Base-by-base conservation (phyloP, 352 stramenopile species). In the Globisporangium viniferum region DNA sequence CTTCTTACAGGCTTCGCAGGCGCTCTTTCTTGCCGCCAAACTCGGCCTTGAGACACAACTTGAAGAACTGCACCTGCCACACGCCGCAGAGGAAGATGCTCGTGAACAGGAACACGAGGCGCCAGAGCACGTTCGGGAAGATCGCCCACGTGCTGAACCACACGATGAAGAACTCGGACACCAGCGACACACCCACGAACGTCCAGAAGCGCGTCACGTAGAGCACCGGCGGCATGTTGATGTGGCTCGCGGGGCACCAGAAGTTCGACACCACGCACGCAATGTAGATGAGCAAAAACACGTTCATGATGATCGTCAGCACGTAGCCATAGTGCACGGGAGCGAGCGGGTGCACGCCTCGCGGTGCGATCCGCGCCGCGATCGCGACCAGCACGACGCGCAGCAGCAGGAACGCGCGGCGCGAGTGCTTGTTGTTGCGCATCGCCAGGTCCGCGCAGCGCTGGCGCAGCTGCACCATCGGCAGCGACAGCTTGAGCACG, bases 191-290 rank as follows among this genome's bases (percentile, higher is more conserved):
- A 24, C 72, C 80, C 22, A 92, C 84, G 59, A 86, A 90, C 0
- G 79, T 54, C 88, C 88, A 95, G 73, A 94, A 95, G 15, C 64
- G 71, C 54, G 71, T 80, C 27, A 92, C 79, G 67, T 91, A 93
- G 7, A 92, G 70, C 55, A 93, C 78, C 5, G 82, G 83, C 15
- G 84, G 84, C 79, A 93, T 92, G 27, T 75, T 82, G 27, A 91
- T 67, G 27, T 79, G 69, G 35, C 73, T 67, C 44, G 73, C 57
- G 9, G 79, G 80, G 29, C 79, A 78, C 84, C 84, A 94, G 64
- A 92, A 94, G 74, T 92, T 92, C 35, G 87, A 94, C 39, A 93
- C 73, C 49, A 90, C 80, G 58, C 84, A 92, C 55, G 83, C 84
- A 18, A 78, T 77, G 64, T 89, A 94, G 55, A 94, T 81, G 56